phyloP scores from a whole-genome alignment of 345 rosid genomes.

The Euphorbia pulcherrima region DNA sequence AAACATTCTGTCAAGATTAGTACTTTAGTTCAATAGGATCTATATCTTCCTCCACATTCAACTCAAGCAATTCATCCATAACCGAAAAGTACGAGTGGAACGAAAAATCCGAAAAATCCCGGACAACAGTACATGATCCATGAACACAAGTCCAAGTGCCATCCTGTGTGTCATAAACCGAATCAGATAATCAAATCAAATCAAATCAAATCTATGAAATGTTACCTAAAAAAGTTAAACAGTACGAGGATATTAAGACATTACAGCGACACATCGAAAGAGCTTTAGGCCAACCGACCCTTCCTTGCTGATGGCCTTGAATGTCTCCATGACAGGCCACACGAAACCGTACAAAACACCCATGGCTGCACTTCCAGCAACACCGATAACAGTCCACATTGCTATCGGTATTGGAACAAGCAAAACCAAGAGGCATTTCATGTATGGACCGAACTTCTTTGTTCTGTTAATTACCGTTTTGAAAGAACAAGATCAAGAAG shows the following conservation, averaged over 20 bases:
- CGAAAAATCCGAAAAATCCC: conserved; percentile 25
- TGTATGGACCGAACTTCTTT: conserved; percentile 15
- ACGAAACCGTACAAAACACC: conserved; percentile 16
- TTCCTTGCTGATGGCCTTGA: conserved; percentile 16
- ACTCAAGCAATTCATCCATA: conserved; percentile 24
- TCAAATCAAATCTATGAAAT: background rate
- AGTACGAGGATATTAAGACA: no score
- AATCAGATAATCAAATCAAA: background rate
- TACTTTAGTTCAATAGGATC: conserved; percentile 25
- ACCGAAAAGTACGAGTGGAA: conserved; percentile 27
- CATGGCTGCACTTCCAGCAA: conserved; percentile 20
- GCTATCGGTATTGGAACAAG: conserved; percentile 21
- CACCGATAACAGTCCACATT: conserved; percentile 20
- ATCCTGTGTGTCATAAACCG: conserved; percentile 9
- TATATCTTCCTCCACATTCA: conserved; percentile 18
- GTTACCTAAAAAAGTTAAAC: no score
- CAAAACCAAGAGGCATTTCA: conserved; percentile 17
- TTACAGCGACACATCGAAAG: conserved; percentile 12
- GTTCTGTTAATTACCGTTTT: conserved; percentile 18
- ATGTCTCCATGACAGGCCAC: conserved; percentile 27
- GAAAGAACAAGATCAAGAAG: background rate
- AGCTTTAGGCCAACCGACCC: conserved; percentile 10
- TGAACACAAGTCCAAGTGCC: conserved; percentile 22
- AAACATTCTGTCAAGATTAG: background rate
- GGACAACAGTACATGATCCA: conserved; percentile 25